Evolutionary conservation across 495 filamentous ascomycete genomes (phyloP), one percentile per base, ranked within the genome.

Genomic region (Penicillium paxilli): DNA sequence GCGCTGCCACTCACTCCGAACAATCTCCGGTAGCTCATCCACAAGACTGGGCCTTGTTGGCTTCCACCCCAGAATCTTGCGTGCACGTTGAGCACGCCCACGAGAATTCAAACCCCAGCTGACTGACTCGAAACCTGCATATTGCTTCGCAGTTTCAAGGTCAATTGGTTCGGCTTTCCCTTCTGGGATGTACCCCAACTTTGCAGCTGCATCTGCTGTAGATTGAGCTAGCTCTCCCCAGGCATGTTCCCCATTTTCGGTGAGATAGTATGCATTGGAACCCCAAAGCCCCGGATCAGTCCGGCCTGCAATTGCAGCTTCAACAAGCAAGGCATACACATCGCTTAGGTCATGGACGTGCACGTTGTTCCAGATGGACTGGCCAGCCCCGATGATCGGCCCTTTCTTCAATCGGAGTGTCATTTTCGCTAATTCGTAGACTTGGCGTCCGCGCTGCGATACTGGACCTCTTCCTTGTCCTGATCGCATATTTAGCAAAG

Each of bases 251-350:
- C 84, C 88, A 56, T 84, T 85, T 69, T 89, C 85, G 22, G 78
- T 73, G 51, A 91, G 82, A 68, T 86, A 92, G 69, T 93, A 92
- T 12, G 79, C 87, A 46, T 84, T 73, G 1, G 68, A 63, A 1
- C 85, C 87, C 83, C 88, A 96, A 9, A 87, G 77, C 32, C 85
- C 86, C 5, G 76, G 60, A 2, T 77, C 76, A 25, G 50, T 51
- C 9, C 76, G 79, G 22, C 75, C 75, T 11, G 65, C 57, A 6
- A 79, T 58, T 3, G 86, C 87, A 23, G 83, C 83, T 33, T 88
- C 82, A 9, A 86, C 81, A n/a, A 91, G 78, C 12, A 74, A 63
- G 8, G 87, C 64, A 64, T 82, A 90, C 21, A 87, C 67, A 19
- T 77, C 74, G 41, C 78, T 79, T 1, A 93, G 71, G 62, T 92